Evolutionary conservation across 805 yeast genomes (phyloP).

Genomic region (Pachysolen tannophilus): DNA sequence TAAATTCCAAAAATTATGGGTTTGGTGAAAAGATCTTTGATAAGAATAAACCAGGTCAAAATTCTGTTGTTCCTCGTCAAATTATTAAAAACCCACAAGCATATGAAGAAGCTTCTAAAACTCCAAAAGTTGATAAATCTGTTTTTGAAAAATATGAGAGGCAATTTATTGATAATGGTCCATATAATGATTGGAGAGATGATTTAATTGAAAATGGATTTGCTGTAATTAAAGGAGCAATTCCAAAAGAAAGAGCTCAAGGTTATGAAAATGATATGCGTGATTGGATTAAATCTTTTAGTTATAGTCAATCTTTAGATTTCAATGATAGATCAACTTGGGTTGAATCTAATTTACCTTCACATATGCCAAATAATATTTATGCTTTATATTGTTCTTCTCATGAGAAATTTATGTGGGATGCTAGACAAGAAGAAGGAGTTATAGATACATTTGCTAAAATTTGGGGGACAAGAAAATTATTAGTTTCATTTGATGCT

Average conservation of each 20-base stretch:
- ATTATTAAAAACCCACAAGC: not conserved
- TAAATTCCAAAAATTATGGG: too few species aligned
- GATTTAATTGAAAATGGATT: conserved; percentile 21
- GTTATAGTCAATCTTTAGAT: conserved; percentile 15
- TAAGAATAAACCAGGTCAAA: conserved; percentile 1
- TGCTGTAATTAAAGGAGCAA: conserved; percentile 23
- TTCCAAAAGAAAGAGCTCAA: conserved; percentile 17
- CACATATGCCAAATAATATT: conserved; percentile 12
- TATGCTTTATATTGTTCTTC: conserved; percentile 15
- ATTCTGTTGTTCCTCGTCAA: conserved; percentile 1
- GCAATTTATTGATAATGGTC: conserved; percentile 1
- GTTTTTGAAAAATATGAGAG: conserved; percentile 1
- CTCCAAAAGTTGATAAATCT: conserved; percentile 6
- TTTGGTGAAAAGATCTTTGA: conserved; percentile 2
- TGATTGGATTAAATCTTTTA: conserved; percentile 17
- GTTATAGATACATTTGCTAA: conserved; percentile 19
- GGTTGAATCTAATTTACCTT: conserved; percentile 21
- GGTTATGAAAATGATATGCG: conserved; percentile 16
- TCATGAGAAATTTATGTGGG: conserved; percentile 28
- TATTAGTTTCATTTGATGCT: conserved; percentile 25
- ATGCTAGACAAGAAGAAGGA: conserved; percentile 21
- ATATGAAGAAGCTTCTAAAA: conserved; percentile 2
- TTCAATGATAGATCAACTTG: conserved; percentile 20
- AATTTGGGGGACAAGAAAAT: conserved; percentile 25
- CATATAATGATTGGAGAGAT: conserved; percentile 23